Evolutionary conservation across 2,329 filamentous ascomycete species (phyloP), one percentile per base, ranked within the genome.

Genomic region (Aspergillus sp.): DNA sequence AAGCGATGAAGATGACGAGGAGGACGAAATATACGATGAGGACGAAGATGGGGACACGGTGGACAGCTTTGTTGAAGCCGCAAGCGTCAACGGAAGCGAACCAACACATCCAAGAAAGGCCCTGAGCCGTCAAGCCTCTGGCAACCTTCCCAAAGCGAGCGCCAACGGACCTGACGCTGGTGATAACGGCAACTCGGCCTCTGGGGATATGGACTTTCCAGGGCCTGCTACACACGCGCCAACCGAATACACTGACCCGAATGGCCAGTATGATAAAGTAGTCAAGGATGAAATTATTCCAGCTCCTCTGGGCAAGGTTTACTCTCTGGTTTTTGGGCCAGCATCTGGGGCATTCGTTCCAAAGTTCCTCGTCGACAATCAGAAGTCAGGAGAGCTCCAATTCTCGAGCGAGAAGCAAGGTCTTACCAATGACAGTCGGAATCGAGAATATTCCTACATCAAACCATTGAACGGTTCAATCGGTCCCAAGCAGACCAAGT

Each of bases 401-500:
- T 84, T 94, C 70, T 86, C 91, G 41, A 78, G 81, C 47, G 90
- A 94, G 57, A 88, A 89, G 62, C 86, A 85, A 59, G 89, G 87
- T 0, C 69, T 94, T 20, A 81, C 81, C 3, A 79, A 82, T 43
- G 88, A 94, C 15, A 87, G 84, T 69, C 87, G 84, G 64, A 79
- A 79, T 3, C 81, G 90, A 41, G 82, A 74, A 17, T 95, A 85
- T 64, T 85, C 83, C 1, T 98, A 96, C 65, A 95, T 95, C 70
- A 97, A 96, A 66, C 93, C 93, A 1, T 74, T 98, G 2, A 80
- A 84, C 58, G 87, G 78, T 2, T 77, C 88, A 1, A 91, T 98
- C 55, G 93, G 93, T 0, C 93, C 93, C 0, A 93, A 81, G 64
- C 88, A 95, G 71, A 98, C 93, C 10, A 96, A 95, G 63, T 98